These are phyloP conservation scores for Triticum dicoccoides DNA, from an alignment of 176 grass and related monocot species.

Conservation along the genomic window DNA sequence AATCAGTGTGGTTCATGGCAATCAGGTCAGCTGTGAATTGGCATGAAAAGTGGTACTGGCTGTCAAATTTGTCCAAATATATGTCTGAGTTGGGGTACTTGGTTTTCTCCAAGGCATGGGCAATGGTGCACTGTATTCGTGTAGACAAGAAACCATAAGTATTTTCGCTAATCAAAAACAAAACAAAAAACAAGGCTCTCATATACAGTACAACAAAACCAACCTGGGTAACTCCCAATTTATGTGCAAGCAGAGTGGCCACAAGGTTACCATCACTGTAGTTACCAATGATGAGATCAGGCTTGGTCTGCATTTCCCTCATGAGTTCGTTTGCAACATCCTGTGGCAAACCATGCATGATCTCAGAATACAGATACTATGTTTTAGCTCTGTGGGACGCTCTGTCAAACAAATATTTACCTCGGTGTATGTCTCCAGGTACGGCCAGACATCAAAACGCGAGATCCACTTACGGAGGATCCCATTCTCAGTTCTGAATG, in stretches of 20 bases:
- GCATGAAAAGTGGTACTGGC: slow-evolving; percentile 95
- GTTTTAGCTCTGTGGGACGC: background rate
- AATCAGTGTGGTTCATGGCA: slow-evolving; percentile 95
- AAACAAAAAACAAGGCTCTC: background rate
- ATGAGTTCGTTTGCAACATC: slow-evolving; percentile 90
- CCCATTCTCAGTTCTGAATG: slow-evolving; percentile 83
- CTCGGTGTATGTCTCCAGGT: slow-evolving; percentile 91
- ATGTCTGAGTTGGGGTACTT: slow-evolving; percentile 97
- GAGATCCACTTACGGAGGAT: slow-evolving; percentile 95
- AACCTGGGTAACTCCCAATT: slow-evolving; percentile 90
- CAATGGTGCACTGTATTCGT: slow-evolving; percentile 79
- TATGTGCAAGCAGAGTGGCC: slow-evolving; percentile 81
- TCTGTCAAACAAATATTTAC: slow-evolving; percentile 23
- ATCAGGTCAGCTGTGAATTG: slow-evolving; percentile 95
- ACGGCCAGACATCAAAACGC: slow-evolving; percentile 98
- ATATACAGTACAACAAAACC: slow-evolving; percentile 16
- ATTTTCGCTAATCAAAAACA: background rate
- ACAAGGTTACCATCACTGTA: slow-evolving; percentile 98
- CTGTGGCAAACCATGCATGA: slow-evolving; percentile 32
- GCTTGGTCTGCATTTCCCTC: slow-evolving; percentile 82
- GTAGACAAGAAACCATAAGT: background rate
- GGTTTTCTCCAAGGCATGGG: slow-evolving; percentile 97
- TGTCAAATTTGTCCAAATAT: slow-evolving; percentile 91
- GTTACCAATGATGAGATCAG: slow-evolving; percentile 95
- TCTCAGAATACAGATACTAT: slow-evolving; percentile 19